These are phyloP conservation scores for Euphrasia confusa DNA, from an alignment of 257 asterid genomes.

Conservation along the genomic window DNA sequence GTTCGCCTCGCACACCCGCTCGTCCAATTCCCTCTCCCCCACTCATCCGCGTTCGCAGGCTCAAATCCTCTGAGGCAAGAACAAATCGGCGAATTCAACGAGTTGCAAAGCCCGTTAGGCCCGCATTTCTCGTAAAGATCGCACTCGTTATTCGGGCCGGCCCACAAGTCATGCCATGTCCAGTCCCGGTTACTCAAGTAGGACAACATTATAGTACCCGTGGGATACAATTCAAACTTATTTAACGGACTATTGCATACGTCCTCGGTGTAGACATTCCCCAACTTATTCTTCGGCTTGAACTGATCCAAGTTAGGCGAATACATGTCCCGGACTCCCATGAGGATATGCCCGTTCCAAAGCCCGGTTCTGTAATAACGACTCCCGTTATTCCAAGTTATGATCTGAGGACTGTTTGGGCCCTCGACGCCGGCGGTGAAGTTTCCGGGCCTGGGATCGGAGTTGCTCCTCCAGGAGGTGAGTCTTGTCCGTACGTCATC, in stretches of 20 bases:
- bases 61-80: conserved; percentile 28
- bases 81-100: conserved; percentile 18
- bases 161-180: not conserved
- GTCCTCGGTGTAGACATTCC: too few relatives aligned
- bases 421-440: conserved; percentile 29
- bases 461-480: not conserved
- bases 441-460: conserved; percentile 34
- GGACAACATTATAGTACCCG: too few relatives aligned
- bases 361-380: conserved; percentile 42
- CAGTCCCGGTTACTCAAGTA: too few relatives aligned
- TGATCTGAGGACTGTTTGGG: conserved; percentile 18
- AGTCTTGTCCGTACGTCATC: too few relatives aligned
- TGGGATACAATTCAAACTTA: too few relatives aligned
- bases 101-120: not conserved
- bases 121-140: conserved; percentile 28
- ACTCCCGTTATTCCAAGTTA: conserved; percentile 21
- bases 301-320: not conserved
- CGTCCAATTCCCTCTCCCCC: not conserved
- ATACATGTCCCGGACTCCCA: conserved; percentile 36
- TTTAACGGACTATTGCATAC: too few relatives aligned
- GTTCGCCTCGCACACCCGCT: conserved; percentile 16
- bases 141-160: conserved; percentile 20
- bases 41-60: too few relatives aligned
- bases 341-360: conserved; percentile 34
- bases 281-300: too few relatives aligned